Base-by-base conservation (phyloP, 2,329 filamentous ascomycete species). In the Xylaria sp. region DNA sequence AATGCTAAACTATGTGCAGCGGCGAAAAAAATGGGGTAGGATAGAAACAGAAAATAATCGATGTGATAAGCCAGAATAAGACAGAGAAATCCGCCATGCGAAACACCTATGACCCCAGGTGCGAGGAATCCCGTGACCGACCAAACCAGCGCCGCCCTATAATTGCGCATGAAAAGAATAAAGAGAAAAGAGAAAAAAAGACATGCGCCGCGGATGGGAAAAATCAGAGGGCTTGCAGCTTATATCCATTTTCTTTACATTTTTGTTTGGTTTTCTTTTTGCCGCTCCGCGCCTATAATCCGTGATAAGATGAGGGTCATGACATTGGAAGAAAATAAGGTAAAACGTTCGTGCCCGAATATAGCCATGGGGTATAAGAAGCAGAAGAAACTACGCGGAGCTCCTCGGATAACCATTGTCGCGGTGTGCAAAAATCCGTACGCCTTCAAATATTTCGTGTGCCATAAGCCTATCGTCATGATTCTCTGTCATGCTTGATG, bases 301-400 rank as follows among this genome's bases (percentile, higher is more conserved):
- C 59, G 62, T 66, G 51, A 67, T 50, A 59, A 64, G 51, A 66
- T 66, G 53, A 71, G 66, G 64, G 65, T 71, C 69, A 57, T 72
- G 62, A 71, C 58, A 67, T 40, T 63, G 9, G 71, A 71, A 66
- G 54, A 69, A 70, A 68, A 73, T 63, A 70, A 35, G 60, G 72
- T 53, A 61, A 72, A 63, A 66, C 51, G 69, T 64, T 53, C 68
- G 62, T 65, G 42, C 50, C 69, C 63, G 65, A 60, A 70, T 72
- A 70, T 69, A 54, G 54, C 37, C 55, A 69, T 62, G 25, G 69
- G 70, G 69, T 71, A 71, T 72, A 72, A 60, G 60, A 60, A 59
- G 58, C 54, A 58, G 42, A 58, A 65, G 60, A 66, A 62, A 57
- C 53, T 58, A 51, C 60, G 35, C 37, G 60, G 51, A 68, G 62